Evolutionary conservation across 371 early-diverging fungal genomes (phyloP), one percentile per base, ranked within the genome.

Genomic region (Haplosporangium sp.): DNA sequence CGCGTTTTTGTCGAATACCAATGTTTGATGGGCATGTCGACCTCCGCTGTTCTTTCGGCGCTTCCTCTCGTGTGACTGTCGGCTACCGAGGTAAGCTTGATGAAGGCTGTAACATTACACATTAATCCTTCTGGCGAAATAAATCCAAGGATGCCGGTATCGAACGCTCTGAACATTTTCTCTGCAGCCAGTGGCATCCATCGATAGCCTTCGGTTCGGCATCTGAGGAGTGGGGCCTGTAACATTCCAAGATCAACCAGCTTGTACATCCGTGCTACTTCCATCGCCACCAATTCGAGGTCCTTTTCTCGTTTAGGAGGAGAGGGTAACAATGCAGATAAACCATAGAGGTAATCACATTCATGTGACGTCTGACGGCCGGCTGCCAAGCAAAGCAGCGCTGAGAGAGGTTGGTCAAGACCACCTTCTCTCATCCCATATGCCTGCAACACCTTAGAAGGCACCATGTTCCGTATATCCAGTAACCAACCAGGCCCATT

Each of bases 111-210:
- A 40, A 62, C 51, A 36, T 6, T 8, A 53, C 62, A 62, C 38
- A 20, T 21, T 40, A 62, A 23, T 53, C 62, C 53, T 51, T n/a
- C 20, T 53, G 16, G 42, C 21, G n/a, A 13, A 13, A 51, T 62
- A 42, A 40, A 41, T 11, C 20, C 41, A 13, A 5, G 42, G 29
- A 52, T 40, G 42, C 51, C 53, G 7, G 51, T 41, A 50, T 61
- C 42, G 11, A 61, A 36, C 36, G 6, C 59, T 45, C 18, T 47
- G 36, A 29, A 20, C 29, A 47, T 42, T 43, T n/a, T 37, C 42
- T 62, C 37, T 56, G 57, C 57, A 21, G 18, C 41, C 54, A 56
- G 37, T 57, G 65, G 58, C 58, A 57, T 64, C 65, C 65, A 64
- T 57, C 65, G 50, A 20, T 57, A 64, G 20, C 58, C 58, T 21